Base-by-base conservation (phyloP, 1,284 basidiomycete genomes). In the Mycena citricolor region DNA sequence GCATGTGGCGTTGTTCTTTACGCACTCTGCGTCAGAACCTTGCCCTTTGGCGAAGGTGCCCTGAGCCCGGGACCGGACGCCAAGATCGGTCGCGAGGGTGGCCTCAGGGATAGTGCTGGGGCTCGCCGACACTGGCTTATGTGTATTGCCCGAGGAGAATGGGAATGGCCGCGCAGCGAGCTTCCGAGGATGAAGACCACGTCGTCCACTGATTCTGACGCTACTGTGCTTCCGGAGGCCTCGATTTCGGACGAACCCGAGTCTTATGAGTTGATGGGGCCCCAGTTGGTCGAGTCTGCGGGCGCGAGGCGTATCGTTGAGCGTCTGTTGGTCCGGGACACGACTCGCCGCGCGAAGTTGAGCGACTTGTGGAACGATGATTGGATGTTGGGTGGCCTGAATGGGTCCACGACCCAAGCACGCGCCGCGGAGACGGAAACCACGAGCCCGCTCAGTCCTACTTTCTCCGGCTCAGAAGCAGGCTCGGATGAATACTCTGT, bases 1-100 rank as follows among this genome's bases (percentile, higher is more conserved):
- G 89, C 90, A 2, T 81, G 88, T 49, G 90, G 90, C 1, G 84
- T 93, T 4, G 89, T 93, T 26, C 67, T 92, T 4, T 94, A 83
- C 62, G 87, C 85, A 8, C 69, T 93, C 31, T 72, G 83, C 6
- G 80, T 76, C 13, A 75, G 90, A 39, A 68, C 66, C 21, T 58
- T 86, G 42, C 83, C 82, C 2, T 86, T 85, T 61, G 80, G 77
- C 19, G 73, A 68, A 46, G 66, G 68, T 14, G 62, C 56, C 2
- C 49, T 52, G 42, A 49, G 51, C 21, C 25, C 66, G 57, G 64
- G 45, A 56, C 63, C 49, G 58, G 63, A 55, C 77, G 55, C 66
- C 75, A 63, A 56, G 37, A 65, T 67, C 34, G 61, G 64, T 5
- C 62, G 63, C 6, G 66, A 66, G 51, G 56, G 45, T 5, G 54